Base-by-base conservation (phyloP, 352 stramenopile species). In the Pythium oligandrum region DNA sequence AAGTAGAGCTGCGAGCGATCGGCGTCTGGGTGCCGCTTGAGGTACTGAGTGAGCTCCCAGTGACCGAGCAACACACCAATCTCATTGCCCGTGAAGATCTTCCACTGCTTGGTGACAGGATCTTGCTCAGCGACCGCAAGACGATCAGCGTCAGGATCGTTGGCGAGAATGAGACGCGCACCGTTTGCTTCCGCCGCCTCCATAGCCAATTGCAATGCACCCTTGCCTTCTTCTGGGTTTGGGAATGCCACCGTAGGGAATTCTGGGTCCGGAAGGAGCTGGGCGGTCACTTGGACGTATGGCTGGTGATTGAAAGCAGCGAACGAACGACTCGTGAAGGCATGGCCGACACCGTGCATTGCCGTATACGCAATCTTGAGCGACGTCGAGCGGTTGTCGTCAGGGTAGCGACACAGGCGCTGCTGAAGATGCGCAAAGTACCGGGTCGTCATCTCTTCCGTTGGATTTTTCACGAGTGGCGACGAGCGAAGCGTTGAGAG, bases 71-170 rank as follows among this genome's bases (percentile, higher is more conserved):
- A 71, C 10, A 87, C 68, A 36, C 96, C 97, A 58, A 99, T 99
- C 77, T 99, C 91, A 75, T 99, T 98, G 40, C 97, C 97, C 32
- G 89, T 97, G 73, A 99, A 99, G 43, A 98, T 87, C 36, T 86
- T 90, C 96, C 96, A 99, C 52, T 86, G 68, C 51, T 86, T 81
- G 12, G 66, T 68, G 34, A 59, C 77, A 26, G 78, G 57, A 56
- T 93, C 69, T 10, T 71, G 77, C 61, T 99, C 96, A 0, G 96
- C 96, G 10, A 98, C 94, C 31, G 96, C 97, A 12, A 99, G 71
- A 36, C 97, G 87, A 82, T 99, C 97, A 2, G 96, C 97, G 76
- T 99, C 96, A 0, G 97, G 97, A 73, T 99, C 97, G 64, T 99
- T 99, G 9, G 96, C 96, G 31, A 99, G 63, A 30, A 99, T 95